Conservation (phyloP, 1,139 yeast species). For the Blastobotrys illinoisensis region DNA sequence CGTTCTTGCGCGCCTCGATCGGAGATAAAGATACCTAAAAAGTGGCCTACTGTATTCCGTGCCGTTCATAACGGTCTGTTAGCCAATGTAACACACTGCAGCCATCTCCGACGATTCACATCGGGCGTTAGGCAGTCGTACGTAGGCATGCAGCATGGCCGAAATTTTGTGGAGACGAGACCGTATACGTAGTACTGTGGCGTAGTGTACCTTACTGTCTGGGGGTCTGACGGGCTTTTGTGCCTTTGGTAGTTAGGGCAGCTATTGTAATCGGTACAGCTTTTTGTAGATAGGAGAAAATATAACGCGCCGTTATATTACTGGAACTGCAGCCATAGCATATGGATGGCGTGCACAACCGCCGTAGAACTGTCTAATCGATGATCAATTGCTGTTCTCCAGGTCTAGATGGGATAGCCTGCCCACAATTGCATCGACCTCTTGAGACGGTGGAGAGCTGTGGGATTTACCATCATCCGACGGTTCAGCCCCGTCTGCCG, state of each 20-base stretch:
- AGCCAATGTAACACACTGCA: background rate
- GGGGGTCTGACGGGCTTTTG: too few relatives aligned
- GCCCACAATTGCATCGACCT: background rate
- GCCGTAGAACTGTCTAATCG: too few relatives aligned
- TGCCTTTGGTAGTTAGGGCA: too few relatives aligned
- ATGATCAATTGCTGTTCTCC: background rate
- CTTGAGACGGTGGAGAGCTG: background rate
- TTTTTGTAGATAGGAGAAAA: too few relatives aligned
- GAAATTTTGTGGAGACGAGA: background rate
- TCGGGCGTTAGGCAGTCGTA: background rate
- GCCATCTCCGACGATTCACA: background rate
- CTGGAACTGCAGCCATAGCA: too few relatives aligned
- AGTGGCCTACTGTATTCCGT: background rate
- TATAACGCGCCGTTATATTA: too few relatives aligned
- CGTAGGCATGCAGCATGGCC: background rate
- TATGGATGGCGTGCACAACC: too few relatives aligned
- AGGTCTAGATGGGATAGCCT: background rate
- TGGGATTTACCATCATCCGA: background rate
- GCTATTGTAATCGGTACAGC: too few relatives aligned
- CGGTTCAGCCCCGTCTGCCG: background rate
- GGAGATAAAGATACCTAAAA: background rate
- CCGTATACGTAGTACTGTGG: background rate
- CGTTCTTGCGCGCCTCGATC: background rate
- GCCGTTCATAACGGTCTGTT: background rate
- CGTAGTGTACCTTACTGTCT: too few relatives aligned